These are phyloP conservation scores for Acanthamoeba healyi DNA, from an alignment of 208 protist species.

Conservation along the genomic window DNA sequence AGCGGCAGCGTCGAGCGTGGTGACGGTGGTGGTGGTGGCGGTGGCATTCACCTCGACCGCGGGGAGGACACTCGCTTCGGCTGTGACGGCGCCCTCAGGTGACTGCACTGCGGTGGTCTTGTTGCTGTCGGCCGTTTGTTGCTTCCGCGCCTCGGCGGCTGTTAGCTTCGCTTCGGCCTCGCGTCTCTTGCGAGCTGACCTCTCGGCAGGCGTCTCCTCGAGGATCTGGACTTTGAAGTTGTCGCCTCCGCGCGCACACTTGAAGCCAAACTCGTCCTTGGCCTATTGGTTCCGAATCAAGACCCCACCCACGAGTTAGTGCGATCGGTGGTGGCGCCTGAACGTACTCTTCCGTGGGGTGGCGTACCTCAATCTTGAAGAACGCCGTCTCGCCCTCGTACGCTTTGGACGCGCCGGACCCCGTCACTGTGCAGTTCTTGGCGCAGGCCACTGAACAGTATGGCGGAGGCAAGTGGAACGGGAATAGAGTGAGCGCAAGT, in stretches of 20 bases:
- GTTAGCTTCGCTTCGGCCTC: background rate
- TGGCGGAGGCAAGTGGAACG: too few relatives aligned
- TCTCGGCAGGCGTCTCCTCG: constrained; percentile 8
- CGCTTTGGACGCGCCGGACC: background rate
- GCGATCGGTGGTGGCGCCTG: background rate
- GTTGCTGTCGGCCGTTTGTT: too few relatives aligned
- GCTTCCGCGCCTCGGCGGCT: too few relatives aligned
- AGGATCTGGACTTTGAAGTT: constrained; percentile 44
- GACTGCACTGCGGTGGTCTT: too few relatives aligned
- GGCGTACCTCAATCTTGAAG: constrained; percentile 19
- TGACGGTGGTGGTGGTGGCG: too few relatives aligned
- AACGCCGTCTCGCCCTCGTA: constrained; percentile 32
- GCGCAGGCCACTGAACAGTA: background rate
- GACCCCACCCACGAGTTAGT: too few relatives aligned
- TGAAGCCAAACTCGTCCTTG: constrained; percentile 48
- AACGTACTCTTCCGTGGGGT: background rate
- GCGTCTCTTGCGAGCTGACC: background rate
- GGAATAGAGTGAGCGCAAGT: too few relatives aligned
- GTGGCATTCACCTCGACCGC: background rate
- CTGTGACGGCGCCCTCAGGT: too few relatives aligned
- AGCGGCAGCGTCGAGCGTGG: background rate
- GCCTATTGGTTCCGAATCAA: too few relatives aligned
- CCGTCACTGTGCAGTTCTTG: background rate
- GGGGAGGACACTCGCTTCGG: too few relatives aligned
- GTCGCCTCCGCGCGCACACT: background rate